Evolutionary conservation across 306 rosid genomes (phyloP).

Genomic region (Fagus sylvatica): DNA sequence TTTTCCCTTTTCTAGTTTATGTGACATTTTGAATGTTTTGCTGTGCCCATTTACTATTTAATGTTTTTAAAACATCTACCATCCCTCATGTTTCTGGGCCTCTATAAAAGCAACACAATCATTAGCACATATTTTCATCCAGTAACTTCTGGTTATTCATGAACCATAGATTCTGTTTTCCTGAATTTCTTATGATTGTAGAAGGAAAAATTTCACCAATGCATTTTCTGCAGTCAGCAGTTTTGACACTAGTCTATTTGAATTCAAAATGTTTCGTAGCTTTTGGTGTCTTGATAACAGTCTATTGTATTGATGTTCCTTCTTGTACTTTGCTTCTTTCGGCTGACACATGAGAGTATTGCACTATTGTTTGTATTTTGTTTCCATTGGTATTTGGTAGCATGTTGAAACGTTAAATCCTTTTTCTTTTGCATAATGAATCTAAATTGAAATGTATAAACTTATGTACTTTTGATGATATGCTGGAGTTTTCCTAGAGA

Average conservation of each 20-base stretch:
- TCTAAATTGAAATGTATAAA: neutral
- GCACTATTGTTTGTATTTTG: neutral
- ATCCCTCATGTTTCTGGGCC: neutral
- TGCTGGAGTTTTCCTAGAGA: neutral
- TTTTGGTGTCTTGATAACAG: neutral
- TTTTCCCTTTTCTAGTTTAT: neutral
- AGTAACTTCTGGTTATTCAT: constrained; percentile 1
- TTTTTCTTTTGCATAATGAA: neutral
- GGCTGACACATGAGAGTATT: neutral
- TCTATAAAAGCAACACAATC: neutral
- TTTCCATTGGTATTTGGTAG: constrained; percentile 8
- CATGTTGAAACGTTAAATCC: constrained; percentile 1
- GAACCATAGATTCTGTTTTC: neutral
- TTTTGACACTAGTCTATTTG: neutral
- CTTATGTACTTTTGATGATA: neutral
- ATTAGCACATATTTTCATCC: neutral
- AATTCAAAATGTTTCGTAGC: neutral
- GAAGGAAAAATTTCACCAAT: neutral
- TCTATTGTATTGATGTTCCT: neutral
- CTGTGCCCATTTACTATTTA: neutral
- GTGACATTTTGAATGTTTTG: neutral
- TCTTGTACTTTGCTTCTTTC: neutral
- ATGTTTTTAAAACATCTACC: neutral
- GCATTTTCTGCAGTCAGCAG: neutral
- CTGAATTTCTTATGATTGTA: neutral